Base-by-base conservation (phyloP, 768 basidiomycete species). In the Hebeloma cylindrosporum region DNA sequence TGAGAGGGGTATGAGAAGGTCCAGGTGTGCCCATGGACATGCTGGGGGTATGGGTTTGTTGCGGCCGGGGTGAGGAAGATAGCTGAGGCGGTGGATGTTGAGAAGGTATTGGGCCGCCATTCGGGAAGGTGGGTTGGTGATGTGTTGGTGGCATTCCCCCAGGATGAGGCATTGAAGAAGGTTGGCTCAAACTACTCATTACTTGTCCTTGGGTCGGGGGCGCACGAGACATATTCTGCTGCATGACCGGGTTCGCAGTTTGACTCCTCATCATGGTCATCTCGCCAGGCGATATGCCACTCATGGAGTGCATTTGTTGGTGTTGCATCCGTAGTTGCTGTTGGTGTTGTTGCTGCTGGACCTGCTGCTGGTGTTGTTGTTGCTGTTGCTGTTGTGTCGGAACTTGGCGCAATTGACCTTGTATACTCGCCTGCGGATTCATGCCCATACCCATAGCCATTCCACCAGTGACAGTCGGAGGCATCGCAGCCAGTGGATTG, bases 161-260 rank as follows among this genome's bases (percentile, higher is more conserved):
- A 7, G 64, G 52, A 52, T 64, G 62, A 14, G 63, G 46, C 47
- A 61, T 56, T 17, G 59, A 56, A 33, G 68, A 53, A 5, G 71
- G 66, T 43, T 70, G 72, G 10, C 63, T 47, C 9, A 77, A 59
- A 46, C 68, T 67, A 48, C 64, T 69, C 75, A 84, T 80, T 30
- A 79, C 64, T 54, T 70, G 75, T 23, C 70, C 59, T 51, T 67
- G 69, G 7, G 72, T 61, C 5, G 79, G 70, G 21, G 68, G 54
- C 7, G 75, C 57, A 33, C 81, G 73, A 8, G 64, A 58, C 51
- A 67, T 50, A 56, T 69, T 69, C 50, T 70, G 72, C 28, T 71
- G 68, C 54, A 76, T 69, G 7, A 65, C 67, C 11, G 67, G 62
- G 56, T 67, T 67, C 20, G 39, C 22, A 11, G 61, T 60, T 56